Conservation (phyloP, 2,329 filamentous ascomycete genomes). For the Zasmidium citrigriseum region DNA sequence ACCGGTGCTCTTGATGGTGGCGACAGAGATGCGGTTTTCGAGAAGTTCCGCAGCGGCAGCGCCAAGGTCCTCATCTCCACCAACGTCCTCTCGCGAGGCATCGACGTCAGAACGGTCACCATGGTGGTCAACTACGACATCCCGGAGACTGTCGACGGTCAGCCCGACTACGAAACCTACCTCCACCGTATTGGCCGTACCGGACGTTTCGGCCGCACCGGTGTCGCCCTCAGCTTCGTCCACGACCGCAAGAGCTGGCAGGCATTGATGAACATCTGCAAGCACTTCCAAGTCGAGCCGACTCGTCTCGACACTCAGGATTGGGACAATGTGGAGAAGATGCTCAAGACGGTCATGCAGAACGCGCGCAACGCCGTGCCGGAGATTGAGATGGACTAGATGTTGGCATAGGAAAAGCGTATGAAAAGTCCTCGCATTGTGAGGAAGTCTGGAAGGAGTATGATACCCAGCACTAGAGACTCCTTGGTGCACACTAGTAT, state of each 20-base stretch:
- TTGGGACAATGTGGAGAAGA: conserved; percentile 85
- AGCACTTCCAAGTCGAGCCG: conserved; percentile 78
- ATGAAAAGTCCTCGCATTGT: no score
- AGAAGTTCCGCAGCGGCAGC: conserved; percentile 80
- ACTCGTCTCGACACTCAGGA: conserved; percentile 80
- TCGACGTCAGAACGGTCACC: conserved; percentile 87
- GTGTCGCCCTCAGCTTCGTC: conserved; percentile 93
- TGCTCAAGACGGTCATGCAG: conserved; percentile 80
- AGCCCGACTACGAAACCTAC: conserved; percentile 90
- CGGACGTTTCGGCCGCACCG: conserved; percentile 92
- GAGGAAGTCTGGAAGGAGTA: no score
- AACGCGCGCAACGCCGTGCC: conserved; percentile 33
- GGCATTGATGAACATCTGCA: conserved; percentile 76
- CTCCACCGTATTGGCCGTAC: conserved; percentile 97
- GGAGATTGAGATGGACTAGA: conserved; percentile 17
- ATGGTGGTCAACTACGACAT: conserved; percentile 96
- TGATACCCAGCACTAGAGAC: neutral
- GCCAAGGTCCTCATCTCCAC: conserved; percentile 98
- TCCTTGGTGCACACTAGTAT: neutral
- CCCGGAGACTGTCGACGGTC: conserved; percentile 59
- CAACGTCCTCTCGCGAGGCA: conserved; percentile 93
- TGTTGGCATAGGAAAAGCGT: neutral
- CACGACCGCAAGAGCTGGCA: conserved; percentile 80
- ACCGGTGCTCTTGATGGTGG: conserved; percentile 84
- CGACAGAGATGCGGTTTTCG: conserved; percentile 80